phyloP scores from a whole-genome alignment of 2,329 filamentous ascomycete species.

The Diaporthe nobilis region DNA sequence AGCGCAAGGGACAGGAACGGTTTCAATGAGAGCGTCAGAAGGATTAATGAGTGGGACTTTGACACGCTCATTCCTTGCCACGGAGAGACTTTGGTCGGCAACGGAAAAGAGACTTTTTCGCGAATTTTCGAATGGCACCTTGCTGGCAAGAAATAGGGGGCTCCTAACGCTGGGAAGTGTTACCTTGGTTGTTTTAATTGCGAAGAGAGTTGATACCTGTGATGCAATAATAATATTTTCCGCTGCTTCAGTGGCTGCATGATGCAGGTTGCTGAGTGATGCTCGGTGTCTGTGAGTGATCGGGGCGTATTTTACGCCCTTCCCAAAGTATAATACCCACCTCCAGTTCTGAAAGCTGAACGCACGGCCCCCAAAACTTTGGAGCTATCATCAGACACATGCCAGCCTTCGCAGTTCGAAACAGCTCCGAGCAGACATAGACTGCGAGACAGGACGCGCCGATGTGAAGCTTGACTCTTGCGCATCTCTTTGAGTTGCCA shows the following conservation, averaged over 20 bases:
- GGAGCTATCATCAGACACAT: background rate
- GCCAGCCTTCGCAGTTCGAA: background rate
- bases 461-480: conserved; percentile 36
- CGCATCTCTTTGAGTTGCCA: conserved; percentile 37
- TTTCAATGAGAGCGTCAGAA: conserved; percentile 78
- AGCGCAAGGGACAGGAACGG: conserved; percentile 72
- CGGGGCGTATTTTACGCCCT: conserved; percentile 18
- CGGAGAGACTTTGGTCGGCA: conserved; percentile 85
- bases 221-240: background rate
- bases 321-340: background rate
- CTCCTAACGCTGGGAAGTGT: background rate
- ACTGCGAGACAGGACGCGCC: conserved; percentile 25
- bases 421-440: background rate
- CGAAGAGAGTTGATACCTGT: conserved; percentile 15
- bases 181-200: background rate
- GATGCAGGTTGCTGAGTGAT: background rate
- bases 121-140: conserved; percentile 90
- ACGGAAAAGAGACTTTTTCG: conserved; percentile 81
- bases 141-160: conserved; percentile 51
- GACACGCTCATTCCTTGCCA: conserved; percentile 90
- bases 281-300: background rate
- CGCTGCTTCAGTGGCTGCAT: background rate
- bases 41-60: conserved; percentile 87
- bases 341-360: background rate
- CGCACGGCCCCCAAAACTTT: conserved; percentile 18